These are phyloP conservation scores for Fusarium temperatum DNA, from an alignment of 2,329 filamentous ascomycete genomes.

Conservation along the genomic window DNA sequence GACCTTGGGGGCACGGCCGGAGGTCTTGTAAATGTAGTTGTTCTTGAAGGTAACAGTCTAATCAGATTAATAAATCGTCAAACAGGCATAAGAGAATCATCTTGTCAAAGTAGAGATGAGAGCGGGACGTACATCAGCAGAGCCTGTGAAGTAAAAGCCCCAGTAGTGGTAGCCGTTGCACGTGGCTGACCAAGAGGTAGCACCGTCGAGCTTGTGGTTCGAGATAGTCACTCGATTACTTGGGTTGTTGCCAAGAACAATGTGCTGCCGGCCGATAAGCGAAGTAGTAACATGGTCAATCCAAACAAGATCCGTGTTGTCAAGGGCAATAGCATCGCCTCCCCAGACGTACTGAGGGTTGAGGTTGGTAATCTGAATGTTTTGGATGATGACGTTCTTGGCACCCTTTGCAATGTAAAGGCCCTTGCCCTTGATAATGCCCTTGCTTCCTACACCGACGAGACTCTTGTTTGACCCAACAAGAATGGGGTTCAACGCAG, in stretches of 20 bases:
- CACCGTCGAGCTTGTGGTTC: background rate
- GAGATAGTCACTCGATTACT: slow-evolving; percentile 2
- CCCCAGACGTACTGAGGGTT: slow-evolving; percentile 69
- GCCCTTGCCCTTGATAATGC: slow-evolving; percentile 67
- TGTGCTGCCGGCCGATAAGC: background rate
- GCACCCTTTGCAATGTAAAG: slow-evolving; percentile 22
- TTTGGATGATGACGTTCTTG: slow-evolving; percentile 69
- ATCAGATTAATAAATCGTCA: no score
- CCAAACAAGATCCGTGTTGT: slow-evolving; percentile 6
- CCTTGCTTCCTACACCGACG: slow-evolving; percentile 60
- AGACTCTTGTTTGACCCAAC: slow-evolving; percentile 68
- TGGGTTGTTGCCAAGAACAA: background rate
- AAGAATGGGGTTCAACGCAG: slow-evolving; percentile 59
- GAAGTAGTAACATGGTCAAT: slow-evolving; percentile 1
- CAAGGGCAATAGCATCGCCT: slow-evolving; percentile 64
- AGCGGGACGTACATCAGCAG: slow-evolving; percentile 40
- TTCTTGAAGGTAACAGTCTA: slow-evolving; percentile 57
- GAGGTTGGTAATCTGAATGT: slow-evolving; percentile 63
- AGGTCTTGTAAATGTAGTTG: slow-evolving; percentile 59
- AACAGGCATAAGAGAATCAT: no score
- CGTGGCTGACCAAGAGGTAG: slow-evolving; percentile 47
- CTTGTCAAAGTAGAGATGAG: no score
- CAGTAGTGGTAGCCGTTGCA: slow-evolving; percentile 69
- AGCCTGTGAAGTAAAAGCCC: slow-evolving; percentile 64
- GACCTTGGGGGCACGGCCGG: background rate